A percentile compares a stretch with the other conserved stretches of the same genome.
These are phyloP conservation scores for Coniochaeta sp. DNA, from an alignment of 2,329 filamentous ascomycete species.

Conservation along the genomic window DNA sequence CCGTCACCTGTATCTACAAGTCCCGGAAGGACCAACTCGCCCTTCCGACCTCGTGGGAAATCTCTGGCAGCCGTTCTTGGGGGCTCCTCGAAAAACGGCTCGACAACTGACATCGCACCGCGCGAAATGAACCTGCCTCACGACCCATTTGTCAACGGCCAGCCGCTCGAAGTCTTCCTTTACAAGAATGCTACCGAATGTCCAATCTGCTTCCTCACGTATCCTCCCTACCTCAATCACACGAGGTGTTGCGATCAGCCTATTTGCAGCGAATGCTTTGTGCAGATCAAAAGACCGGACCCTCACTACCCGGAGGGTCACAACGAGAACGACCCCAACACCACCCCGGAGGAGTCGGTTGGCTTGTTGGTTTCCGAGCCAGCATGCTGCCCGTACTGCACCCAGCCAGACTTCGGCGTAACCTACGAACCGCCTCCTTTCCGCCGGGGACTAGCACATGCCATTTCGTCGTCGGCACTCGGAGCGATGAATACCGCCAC, in stretches of 20 bases:
- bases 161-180: slow-evolving; percentile 82
- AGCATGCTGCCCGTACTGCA: slow-evolving; percentile 89
- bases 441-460: slow-evolving; percentile 71
- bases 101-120: slow-evolving; percentile 63
- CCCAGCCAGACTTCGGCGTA: slow-evolving; percentile 92
- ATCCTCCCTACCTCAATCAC: slow-evolving; percentile 88
- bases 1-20: slow-evolving; percentile 47
- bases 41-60: slow-evolving; percentile 79
- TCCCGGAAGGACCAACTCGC: slow-evolving; percentile 39
- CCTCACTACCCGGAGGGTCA: slow-evolving; percentile 81
- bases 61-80: slow-evolving; percentile 78
- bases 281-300: slow-evolving; percentile 93
- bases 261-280: slow-evolving; percentile 98
- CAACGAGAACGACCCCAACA: slow-evolving; percentile 29
- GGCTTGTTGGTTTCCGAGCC: slow-evolving; percentile 82
- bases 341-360: slow-evolving; percentile 41
- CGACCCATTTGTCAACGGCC: slow-evolving; percentile 89
- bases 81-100: slow-evolving; percentile 64
- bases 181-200: slow-evolving; percentile 91
- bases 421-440: slow-evolving; percentile 88
- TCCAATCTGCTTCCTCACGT: slow-evolving; percentile 94
- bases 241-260: slow-evolving; percentile 93
- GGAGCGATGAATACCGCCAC: slow-evolving; percentile 61
- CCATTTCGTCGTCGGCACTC: slow-evolving; percentile 36
- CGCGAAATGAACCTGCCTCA: slow-evolving; percentile 73